phyloP scores from a whole-genome alignment of 2,329 filamentous ascomycete genomes.

The Clathrospora elynae region DNA sequence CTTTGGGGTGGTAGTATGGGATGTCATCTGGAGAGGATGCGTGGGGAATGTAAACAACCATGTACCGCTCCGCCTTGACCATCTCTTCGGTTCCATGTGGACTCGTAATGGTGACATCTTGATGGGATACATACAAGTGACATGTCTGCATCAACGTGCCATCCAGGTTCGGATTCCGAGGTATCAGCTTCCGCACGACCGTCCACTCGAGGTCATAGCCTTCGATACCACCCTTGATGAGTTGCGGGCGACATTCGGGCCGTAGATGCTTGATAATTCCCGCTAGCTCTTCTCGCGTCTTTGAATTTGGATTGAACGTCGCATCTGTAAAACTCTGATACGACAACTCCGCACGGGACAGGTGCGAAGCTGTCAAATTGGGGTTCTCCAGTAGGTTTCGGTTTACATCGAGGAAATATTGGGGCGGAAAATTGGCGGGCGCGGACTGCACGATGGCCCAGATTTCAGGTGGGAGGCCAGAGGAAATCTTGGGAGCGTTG shows the following conservation, averaged over 20 bases:
- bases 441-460: conserved; percentile 48
- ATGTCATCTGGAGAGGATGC: conserved; percentile 64
- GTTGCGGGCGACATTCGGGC: conserved; percentile 43
- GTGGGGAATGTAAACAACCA: conserved; percentile 83
- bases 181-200: conserved; percentile 77
- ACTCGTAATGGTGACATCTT: conserved; percentile 15
- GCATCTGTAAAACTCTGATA: conserved; percentile 56
- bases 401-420: conserved; percentile 70
- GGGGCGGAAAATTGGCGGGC: conserved; percentile 66
- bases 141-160: conserved; percentile 80
- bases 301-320: conserved; percentile 41
- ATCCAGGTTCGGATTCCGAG: conserved; percentile 79
- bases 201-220: conserved; percentile 61
- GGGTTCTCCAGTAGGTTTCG: conserved; percentile 77
- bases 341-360: conserved; percentile 78
- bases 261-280: conserved; percentile 57
- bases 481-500: conserved; percentile 26
- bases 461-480: conserved; percentile 40
- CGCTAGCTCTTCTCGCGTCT: conserved; percentile 45
- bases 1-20: conserved; percentile 86
- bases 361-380: conserved; percentile 76
- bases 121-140: conserved; percentile 63
- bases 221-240: conserved; percentile 33
- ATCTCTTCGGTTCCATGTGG: conserved; percentile 34
- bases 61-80: conserved; percentile 49